Conservation (phyloP, 2,329 filamentous ascomycete species). For the Onygenales sp. region DNA sequence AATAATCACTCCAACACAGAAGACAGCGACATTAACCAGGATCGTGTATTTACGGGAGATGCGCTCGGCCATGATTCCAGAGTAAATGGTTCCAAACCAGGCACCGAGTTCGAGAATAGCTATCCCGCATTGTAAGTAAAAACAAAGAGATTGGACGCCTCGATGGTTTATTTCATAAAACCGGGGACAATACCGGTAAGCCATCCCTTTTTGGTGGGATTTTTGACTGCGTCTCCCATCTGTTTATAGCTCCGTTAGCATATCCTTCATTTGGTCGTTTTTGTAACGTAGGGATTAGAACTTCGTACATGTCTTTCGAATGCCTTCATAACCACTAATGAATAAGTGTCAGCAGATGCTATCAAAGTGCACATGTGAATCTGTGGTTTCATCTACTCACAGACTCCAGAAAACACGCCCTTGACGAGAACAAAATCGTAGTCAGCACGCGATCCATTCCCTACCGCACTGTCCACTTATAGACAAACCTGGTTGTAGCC, state of each 20-base stretch:
- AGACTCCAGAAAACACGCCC: constrained; percentile 15
- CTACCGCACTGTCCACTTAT: neutral
- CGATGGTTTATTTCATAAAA: neutral
- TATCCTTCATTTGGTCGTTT: too few relatives aligned
- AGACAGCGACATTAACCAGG: constrained; percentile 55
- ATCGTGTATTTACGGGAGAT: constrained; percentile 61
- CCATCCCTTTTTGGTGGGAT: constrained; percentile 19
- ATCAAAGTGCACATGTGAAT: neutral
- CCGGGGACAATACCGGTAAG: constrained; percentile 11
- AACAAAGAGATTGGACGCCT: neutral
- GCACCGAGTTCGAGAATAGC: constrained; percentile 67
- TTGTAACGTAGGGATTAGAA: neutral
- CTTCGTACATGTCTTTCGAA: constrained; percentile 7
- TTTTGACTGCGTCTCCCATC: constrained; percentile 17
- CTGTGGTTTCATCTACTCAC: neutral
- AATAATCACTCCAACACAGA: constrained; percentile 60
- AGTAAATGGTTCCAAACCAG: constrained; percentile 64
- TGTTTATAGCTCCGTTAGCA: constrained; percentile 3
- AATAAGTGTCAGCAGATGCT: neutral
- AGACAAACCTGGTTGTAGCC: constrained; percentile 20
- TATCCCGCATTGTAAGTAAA: constrained; percentile 16
- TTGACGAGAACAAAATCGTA: constrained; percentile 5
- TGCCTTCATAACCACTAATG: constrained; percentile 11
- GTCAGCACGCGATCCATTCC: neutral
- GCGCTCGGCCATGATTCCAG: constrained; percentile 61